phyloP scores from a whole-genome alignment of 495 filamentous ascomycete species.

The Xylaria scruposa region DNA sequence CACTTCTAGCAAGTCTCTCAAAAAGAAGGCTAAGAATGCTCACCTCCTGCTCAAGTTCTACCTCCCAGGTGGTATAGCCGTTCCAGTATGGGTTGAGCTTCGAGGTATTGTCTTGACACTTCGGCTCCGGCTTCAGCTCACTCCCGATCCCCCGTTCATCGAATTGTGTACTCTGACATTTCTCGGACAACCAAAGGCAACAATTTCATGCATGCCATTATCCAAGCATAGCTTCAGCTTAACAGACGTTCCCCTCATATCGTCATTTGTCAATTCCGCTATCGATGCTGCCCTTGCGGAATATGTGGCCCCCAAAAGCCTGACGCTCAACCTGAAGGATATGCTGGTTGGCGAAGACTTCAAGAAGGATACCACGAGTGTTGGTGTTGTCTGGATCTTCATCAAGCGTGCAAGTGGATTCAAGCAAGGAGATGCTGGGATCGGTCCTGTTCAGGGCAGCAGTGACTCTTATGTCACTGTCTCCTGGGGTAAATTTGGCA shows the following conservation, averaged over 20 bases:
- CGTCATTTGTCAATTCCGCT: slow-evolving; percentile 73
- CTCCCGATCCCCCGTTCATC: slow-evolving; percentile 76
- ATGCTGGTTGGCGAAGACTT: slow-evolving; percentile 79
- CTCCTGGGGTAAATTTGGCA: slow-evolving; percentile 78
- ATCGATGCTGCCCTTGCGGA: slow-evolving; percentile 73
- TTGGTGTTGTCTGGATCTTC: slow-evolving; percentile 68
- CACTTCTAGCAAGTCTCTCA: slow-evolving; percentile 60
- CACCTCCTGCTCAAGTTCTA: slow-evolving; percentile 75
- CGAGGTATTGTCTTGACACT: slow-evolving; percentile 69
- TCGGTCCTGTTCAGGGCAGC: slow-evolving; percentile 63
- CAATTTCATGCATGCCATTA: slow-evolving; percentile 70
- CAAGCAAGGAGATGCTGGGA: slow-evolving; percentile 67
- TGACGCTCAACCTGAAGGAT: slow-evolving; percentile 73
- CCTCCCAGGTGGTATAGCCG: slow-evolving; percentile 60
- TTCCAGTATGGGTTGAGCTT: slow-evolving; percentile 77
- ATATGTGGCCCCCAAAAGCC: slow-evolving; percentile 76
- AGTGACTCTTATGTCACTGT: slow-evolving; percentile 73
- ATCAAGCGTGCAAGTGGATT: slow-evolving; percentile 69
- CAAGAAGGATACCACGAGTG: slow-evolving; percentile 71
- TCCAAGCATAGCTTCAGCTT: slow-evolving; percentile 70
- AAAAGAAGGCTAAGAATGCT: slow-evolving; percentile 69
- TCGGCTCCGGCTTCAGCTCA: slow-evolving; percentile 69
- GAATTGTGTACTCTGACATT: slow-evolving; percentile 72
- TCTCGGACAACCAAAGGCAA: slow-evolving; percentile 78
- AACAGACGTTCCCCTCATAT: slow-evolving; percentile 74